Conservation (phyloP, 495 filamentous ascomycete genomes). For the Neurospora sp. region DNA sequence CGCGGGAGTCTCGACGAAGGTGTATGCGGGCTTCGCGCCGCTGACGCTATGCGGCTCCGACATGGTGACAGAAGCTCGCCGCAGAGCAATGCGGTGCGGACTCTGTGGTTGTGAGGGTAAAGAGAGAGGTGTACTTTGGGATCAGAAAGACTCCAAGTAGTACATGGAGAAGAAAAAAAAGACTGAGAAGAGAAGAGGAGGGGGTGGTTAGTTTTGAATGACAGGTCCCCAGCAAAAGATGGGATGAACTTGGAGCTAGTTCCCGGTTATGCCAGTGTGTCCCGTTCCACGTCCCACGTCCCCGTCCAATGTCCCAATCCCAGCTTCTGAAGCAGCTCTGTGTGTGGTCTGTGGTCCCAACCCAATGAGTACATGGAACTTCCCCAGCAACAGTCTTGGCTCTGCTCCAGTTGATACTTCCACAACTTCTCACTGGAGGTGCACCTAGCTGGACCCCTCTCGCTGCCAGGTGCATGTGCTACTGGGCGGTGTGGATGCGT, state of each 20-base stretch:
- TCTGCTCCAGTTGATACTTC: neutral
- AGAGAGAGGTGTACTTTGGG: constrained; percentile 2
- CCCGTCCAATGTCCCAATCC: neutral
- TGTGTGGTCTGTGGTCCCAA: neutral
- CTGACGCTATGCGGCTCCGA: constrained; percentile 37
- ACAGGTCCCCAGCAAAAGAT: neutral
- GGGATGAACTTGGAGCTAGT: neutral
- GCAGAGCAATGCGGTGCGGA: constrained; percentile 10
- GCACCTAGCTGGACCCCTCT: neutral
- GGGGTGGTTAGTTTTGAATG: neutral
- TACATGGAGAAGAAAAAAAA: neutral
- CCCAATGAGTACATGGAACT: neutral
- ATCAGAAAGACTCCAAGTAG: constrained; percentile 1
- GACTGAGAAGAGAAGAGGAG: neutral
- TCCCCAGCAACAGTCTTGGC: neutral
- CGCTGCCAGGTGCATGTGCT: neutral
- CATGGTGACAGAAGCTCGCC: constrained; percentile 24
- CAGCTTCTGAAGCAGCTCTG: neutral
- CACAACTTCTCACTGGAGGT: neutral
- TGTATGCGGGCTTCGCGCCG: constrained; percentile 49
- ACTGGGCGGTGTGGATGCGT: neutral
- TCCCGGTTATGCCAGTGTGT: neutral
- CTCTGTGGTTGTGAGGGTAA: neutral
- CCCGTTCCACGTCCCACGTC: neutral
- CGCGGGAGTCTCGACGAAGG: constrained; percentile 71